Base-by-base conservation (phyloP, 352 stramenopile species). In the Phytophthora lateralis region DNA sequence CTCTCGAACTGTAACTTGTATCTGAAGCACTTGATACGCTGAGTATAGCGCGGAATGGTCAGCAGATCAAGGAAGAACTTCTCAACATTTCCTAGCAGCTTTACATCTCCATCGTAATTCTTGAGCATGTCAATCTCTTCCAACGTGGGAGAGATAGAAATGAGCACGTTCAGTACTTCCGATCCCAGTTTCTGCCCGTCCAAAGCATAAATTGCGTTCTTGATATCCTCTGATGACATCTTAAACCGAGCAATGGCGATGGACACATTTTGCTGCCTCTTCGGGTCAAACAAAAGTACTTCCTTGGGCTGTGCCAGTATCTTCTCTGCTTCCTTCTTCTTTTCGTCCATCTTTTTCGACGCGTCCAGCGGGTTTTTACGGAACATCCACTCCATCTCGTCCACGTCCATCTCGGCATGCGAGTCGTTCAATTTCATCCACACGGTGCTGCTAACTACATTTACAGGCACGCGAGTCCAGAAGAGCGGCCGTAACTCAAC, bases 221-320 rank as follows among this genome's bases (percentile, higher is more conserved):
- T 92, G 47, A 97, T 92, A 55, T 96, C 86, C 1, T 78, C 62
- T 0, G 86, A 84, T 53, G 88, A 96, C 83, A 99, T 97, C 30
- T 97, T 91, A 45, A 99, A 91, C 30, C 96, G 89, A 24, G 95
- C 95, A 49, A 99, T 95, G 15, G 97, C 96, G 38, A 99, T 99
- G n/a, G 93, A 96, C 1, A 98, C 95, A 79, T 99, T 99, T 73
- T 99, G 97, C 35, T 97, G 93, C 21, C 94, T 87, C 73, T 99
- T 99, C 2, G 92, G 83, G 63, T 99, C 97, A 45, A 99, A 91
- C 14, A 99, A 75, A 20, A 94, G 71, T 6, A 96, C 87, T 34
- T 84, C 76, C 61, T 91, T 84, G 0, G 82, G 82, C 42, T 77
- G 71, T 0, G 55, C 30, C 27, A 62, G 39, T 6, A 64, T 50